Evolutionary conservation across 371 early-diverging fungal genomes (phyloP), one percentile per base, ranked within the genome.

Genomic region (Mycotypha africana): DNA sequence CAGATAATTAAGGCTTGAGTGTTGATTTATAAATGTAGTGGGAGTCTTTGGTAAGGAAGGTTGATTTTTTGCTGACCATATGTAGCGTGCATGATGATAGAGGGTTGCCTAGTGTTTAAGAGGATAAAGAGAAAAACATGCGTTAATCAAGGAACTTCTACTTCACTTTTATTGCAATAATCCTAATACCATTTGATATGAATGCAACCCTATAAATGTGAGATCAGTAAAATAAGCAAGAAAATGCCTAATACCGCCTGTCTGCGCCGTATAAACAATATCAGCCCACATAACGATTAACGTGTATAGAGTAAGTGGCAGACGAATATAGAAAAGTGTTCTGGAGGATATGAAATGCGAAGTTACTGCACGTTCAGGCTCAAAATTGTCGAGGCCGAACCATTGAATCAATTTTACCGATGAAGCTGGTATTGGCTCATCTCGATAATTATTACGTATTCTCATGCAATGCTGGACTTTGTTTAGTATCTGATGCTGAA

Each of bases 161-260:
- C n/a, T n/a, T n/a, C n/a, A n/a, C n/a, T n/a, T n/a, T n/a, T n/a
- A n/a, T n/a, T n/a, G n/a, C n/a, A n/a, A 6, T 37, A 3, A 10
- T 19, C 16, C 41, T n/a, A n/a, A 57, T 68, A 78, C 81, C 35
- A 76, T 51, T 2, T 74, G 52, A 43, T 81, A 81, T 2, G 62
- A 56, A 22, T 59, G 56, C 1, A 81, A 61, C 5, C 81, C 81
- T 31, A 70, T 53, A 51, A 63, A 81, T 21, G 77, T 72, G 36
- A 78, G 42, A 40, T 71, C 57, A 7, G 81, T 81, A 48, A 81
- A 81, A 44, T 54, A 76, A 32, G 62, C 60, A 47, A 78, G 65
- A 38, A 64, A 78, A 2, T 33, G 38, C 8, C 38, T 26, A 20
- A 62, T 44, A 0, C 21, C 26, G 0, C 66, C 70, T 5, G 44